Evolutionary conservation across 2,329 filamentous ascomycete species (phyloP).

Genomic region (Colletotrichum eleusines): DNA sequence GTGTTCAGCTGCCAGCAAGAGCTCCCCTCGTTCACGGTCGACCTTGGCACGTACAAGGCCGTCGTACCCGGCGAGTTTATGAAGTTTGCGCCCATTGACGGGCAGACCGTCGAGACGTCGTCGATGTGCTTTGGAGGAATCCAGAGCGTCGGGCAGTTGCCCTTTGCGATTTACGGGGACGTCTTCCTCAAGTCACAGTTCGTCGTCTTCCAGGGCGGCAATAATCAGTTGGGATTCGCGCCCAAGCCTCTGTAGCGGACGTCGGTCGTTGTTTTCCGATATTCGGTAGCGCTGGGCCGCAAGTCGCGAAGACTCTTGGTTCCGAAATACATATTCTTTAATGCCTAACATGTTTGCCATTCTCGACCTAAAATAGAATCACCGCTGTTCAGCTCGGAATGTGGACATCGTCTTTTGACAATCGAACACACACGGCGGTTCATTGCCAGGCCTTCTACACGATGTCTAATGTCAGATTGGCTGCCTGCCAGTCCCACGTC

Average conservation of each 20-base stretch:
- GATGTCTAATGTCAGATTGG: neutral
- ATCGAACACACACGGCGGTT: neutral
- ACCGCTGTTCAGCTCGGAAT: neutral
- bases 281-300: neutral
- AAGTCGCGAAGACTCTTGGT: neutral
- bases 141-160: constrained; percentile 52
- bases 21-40: constrained; percentile 59
- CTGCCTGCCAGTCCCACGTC: neutral
- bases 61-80: constrained; percentile 54
- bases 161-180: constrained; percentile 56
- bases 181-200: constrained; percentile 59
- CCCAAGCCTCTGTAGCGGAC: constrained; percentile 49
- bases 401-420: neutral
- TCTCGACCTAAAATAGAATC: neutral
- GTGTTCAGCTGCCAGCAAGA: constrained; percentile 66
- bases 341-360: neutral
- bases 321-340: neutral
- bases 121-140: constrained; percentile 53
- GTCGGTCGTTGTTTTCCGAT: neutral
- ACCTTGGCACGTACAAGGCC: constrained; percentile 51
- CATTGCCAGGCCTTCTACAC: neutral
- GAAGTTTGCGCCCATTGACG: constrained; percentile 50
- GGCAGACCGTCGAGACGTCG: constrained; percentile 29
- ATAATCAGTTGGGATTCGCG: constrained; percentile 53
- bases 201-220: constrained; percentile 55